A percentile compares a stretch with the other conserved stretches of the same genome.
Conservation (phyloP, 352 stramenopile genomes). For the Phytophthora rubi region DNA sequence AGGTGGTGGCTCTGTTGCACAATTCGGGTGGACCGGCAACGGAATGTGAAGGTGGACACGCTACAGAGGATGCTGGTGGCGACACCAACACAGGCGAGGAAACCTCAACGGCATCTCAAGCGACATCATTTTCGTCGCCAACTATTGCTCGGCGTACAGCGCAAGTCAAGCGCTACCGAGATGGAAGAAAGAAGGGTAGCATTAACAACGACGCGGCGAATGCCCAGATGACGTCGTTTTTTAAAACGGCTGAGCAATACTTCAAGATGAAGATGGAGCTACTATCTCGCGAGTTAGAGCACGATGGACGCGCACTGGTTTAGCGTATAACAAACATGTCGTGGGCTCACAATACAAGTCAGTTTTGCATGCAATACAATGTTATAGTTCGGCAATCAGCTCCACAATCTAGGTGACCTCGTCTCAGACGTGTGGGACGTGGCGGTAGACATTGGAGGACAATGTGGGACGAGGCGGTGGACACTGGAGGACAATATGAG, state of each 20-base stretch:
- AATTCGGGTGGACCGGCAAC: neutral
- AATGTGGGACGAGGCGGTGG: too few species aligned
- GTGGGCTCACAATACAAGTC: too few species aligned
- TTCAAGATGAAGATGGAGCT: neutral
- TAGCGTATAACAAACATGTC: too few species aligned
- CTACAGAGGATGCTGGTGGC: neutral
- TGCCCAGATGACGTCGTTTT: neutral
- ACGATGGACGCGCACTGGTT: too few species aligned
- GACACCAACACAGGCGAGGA: neutral
- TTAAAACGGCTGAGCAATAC: neutral
- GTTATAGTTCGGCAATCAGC: too few species aligned
- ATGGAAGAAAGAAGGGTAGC: neutral
- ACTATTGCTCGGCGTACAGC: neutral
- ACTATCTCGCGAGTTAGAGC: neutral
- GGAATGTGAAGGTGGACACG: neutral
- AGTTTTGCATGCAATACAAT: too few species aligned
- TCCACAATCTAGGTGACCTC: too few species aligned
- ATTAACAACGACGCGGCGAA: neutral
- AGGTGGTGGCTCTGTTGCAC: neutral
- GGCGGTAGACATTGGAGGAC: too few species aligned
- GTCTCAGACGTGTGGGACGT: too few species aligned
- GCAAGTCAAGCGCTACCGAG: neutral
- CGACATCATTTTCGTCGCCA: neutral
- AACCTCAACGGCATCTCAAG: neutral
- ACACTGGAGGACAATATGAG: too few species aligned